A percentile compares a stretch with the other conserved stretches of the same genome.
Conservation (phyloP, 176 grass and related monocot genomes). For the Juncus effusus region DNA sequence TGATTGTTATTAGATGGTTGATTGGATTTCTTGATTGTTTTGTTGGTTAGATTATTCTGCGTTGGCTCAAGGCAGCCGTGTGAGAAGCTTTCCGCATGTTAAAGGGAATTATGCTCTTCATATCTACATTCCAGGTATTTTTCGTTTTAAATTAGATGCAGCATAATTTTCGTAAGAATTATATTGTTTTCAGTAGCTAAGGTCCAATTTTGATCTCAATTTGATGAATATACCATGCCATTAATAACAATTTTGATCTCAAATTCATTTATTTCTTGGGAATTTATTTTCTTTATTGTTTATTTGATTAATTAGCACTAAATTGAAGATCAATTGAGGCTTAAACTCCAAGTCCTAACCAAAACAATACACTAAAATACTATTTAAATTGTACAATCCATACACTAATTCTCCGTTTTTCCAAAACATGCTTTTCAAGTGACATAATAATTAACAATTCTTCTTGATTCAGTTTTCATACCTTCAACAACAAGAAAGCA, state of each 20-base stretch:
- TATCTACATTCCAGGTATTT: conserved; percentile 69
- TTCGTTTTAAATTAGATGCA: neutral
- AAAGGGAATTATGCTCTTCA: conserved; percentile 83
- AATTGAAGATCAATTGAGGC: neutral
- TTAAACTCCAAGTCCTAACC: neutral
- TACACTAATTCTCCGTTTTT: too few relatives aligned
- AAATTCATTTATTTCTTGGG: neutral
- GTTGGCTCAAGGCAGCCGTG: conserved; percentile 49
- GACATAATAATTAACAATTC: neutral
- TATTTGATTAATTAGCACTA: neutral
- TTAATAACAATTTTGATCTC: neutral
- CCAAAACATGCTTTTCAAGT: neutral
- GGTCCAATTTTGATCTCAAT: too few relatives aligned
- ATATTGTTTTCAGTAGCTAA: too few relatives aligned
- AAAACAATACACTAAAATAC: neutral
- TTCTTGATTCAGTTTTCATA: conserved; percentile 60
- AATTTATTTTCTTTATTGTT: neutral
- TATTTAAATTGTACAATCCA: neutral
- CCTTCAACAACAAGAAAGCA: conserved; percentile 50
- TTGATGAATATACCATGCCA: too few relatives aligned
- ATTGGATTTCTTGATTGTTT: neutral
- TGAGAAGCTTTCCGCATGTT: conserved; percentile 82
- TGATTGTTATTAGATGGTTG: too few relatives aligned
- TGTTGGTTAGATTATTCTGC: conserved; percentile 57
- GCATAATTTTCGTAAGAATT: too few relatives aligned